Base-by-base conservation (phyloP, 2,329 filamentous ascomycete species). In the Calonectria ilicicola region DNA sequence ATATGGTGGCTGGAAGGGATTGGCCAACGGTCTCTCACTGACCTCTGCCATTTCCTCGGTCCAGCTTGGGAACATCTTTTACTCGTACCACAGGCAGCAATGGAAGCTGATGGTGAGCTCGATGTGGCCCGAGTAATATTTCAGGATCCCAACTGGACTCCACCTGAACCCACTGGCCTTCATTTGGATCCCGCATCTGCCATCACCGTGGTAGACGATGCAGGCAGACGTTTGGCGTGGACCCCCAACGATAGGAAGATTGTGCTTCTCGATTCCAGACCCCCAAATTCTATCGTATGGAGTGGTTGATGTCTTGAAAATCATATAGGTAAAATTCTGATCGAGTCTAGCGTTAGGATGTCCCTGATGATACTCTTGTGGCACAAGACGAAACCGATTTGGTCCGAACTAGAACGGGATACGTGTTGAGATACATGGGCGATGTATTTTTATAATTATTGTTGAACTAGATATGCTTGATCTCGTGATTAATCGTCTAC, bases 1-100 rank as follows among this genome's bases (percentile, higher is more conserved):
- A 75, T 87, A 5, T 91, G 89, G 89, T 91, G 89, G 89, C 80
- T 89, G 67, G 69, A 75, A 3, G 86, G 84, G 26, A 84, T 91
- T 23, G 83, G 84, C 2, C 81, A 88, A 46, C 84, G 84, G 19
- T 85, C 89, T 71, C 84, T 90, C 12, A 76, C 75, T 6, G 85
- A 88, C 69, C 86, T 91, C 32, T 81, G 78, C 70, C 72, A 82
- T 7, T 74, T 84, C 21, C 74, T 90, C 19, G 85, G 83, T 3
- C 76, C 80, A 0, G 80, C 83, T 38, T 89, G 86, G 87, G 77
- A 77, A 5, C 76, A 83, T 32, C 78, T 86, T 17, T 77, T 90
- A 2, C 80, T 81, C 2, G 82, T 87, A 6, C 88, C 89, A 2
- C 78, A 80, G 38, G 82, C 82, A 68, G 84, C 85, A 5, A 77